phyloP scores from a whole-genome alignment of 352 stramenopile genomes.

The Phytophthora litchii region DNA sequence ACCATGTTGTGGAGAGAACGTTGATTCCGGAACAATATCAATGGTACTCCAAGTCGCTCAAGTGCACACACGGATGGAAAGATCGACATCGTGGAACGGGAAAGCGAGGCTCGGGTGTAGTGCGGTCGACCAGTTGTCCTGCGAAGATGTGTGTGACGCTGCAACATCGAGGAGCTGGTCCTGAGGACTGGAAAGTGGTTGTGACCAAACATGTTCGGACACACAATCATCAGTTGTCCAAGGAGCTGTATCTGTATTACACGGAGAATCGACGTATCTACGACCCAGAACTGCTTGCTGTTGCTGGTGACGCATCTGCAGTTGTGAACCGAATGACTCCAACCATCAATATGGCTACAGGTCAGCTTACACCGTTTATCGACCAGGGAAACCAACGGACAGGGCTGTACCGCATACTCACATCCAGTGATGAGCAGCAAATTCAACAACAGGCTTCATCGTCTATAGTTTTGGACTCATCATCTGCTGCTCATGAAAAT shows the following conservation, averaged over 20 bases:
- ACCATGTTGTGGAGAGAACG: conserved; percentile 29
- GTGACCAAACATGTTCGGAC: conserved; percentile 75
- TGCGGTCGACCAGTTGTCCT: conserved; percentile 70
- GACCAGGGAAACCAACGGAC: conserved; percentile 27
- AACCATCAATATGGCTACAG: conserved; percentile 12
- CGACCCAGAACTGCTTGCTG: conserved; percentile 65
- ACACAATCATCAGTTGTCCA: conserved; percentile 79
- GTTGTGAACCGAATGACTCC: background rate
- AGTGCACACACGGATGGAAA: conserved; percentile 85
- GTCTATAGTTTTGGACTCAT: conserved; percentile 16
- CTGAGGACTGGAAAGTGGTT: conserved; percentile 66
- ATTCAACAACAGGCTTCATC: conserved; percentile 22
- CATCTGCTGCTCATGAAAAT: conserved; percentile 6
- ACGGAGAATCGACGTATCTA: conserved; percentile 81
- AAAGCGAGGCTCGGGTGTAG: conserved; percentile 65
- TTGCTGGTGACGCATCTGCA: conserved; percentile 17
- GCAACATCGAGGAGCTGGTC: conserved; percentile 47
- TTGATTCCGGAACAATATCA: conserved; percentile 67
- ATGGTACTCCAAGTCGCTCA: conserved; percentile 87
- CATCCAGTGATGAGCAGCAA: conserved; percentile 23
- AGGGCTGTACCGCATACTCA: conserved; percentile 22
- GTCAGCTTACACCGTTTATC: conserved; percentile 23
- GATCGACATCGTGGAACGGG: conserved; percentile 64
- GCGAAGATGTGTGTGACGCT: conserved; percentile 85
- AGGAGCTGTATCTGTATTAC: conserved; percentile 79